Conservation (phyloP, 768 basidiomycete species). For the Thelephora aurantiotincta region DNA sequence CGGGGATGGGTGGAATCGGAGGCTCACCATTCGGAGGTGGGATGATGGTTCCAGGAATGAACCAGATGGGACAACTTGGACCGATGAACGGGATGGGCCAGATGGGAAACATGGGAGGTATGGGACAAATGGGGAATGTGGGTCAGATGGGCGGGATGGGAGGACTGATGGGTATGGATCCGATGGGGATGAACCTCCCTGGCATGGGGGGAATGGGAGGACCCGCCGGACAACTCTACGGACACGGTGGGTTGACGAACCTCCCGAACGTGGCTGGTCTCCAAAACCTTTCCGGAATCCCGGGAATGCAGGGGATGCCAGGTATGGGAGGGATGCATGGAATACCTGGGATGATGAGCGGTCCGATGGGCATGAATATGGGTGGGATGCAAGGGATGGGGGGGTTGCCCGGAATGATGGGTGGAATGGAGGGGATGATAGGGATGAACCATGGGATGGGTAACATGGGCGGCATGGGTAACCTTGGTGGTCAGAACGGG, state of each 20-base stretch:
- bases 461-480: constrained; percentile 13
- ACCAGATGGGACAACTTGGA: not conserved
- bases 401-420: constrained; percentile 14
- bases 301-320: constrained; percentile 19
- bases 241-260: constrained; percentile 15
- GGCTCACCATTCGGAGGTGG: not conserved
- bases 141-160: constrained; percentile 17
- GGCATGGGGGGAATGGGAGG: constrained; percentile 23
- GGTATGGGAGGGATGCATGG: constrained; percentile 14
- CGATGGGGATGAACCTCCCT: constrained; percentile 22
- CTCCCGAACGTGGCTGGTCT: constrained; percentile 16
- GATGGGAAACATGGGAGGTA: constrained; percentile 9
- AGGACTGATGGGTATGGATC: constrained; percentile 25
- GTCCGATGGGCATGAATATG: no score
- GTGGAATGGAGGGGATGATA: constrained; percentile 11
- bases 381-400: constrained; percentile 17
- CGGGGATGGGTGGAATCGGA: constrained; percentile 3
- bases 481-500: constrained; percentile 5
- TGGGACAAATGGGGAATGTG: constrained; percentile 6
- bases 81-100: constrained; percentile 5
- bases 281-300: constrained; percentile 28
- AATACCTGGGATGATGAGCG: constrained; percentile 2
- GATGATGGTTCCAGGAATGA: constrained; percentile 6
- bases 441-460: constrained; percentile 10
- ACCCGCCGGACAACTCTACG: constrained; percentile 15